A percentile compares a stretch with the other conserved stretches of the same genome.
phyloP scores from a whole-genome alignment of 106 monocot genomes.

The Dioscorea zingiberensis region DNA sequence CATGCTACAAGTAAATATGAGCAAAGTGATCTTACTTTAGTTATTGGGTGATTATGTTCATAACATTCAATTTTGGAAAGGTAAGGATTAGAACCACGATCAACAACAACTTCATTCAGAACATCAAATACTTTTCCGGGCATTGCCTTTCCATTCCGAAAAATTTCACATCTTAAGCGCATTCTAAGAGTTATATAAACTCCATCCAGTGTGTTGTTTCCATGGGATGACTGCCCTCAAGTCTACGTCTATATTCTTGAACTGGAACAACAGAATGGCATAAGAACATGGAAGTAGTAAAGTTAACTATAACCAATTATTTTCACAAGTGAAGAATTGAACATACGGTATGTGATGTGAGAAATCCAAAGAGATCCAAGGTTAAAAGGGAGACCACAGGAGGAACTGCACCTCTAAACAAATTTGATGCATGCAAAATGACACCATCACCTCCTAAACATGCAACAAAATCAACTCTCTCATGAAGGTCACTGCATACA shows the following conservation, averaged over 20 bases:
- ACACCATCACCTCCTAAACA: constrained; percentile 99
- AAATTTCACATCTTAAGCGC: constrained; percentile 88
- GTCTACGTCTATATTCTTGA: constrained; percentile 69
- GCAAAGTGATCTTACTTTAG: constrained; percentile 57
- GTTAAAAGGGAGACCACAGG: constrained; percentile 98
- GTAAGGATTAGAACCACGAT: constrained; percentile 97
- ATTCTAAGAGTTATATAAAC: constrained; percentile 97
- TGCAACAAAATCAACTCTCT: constrained; percentile 95
- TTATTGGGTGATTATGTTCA: constrained; percentile 88
- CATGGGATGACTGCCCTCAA: constrained; percentile 88
- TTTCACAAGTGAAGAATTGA: constrained; percentile 5
- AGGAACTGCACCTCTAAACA: constrained; percentile 96
- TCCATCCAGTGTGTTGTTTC: constrained; percentile 84
- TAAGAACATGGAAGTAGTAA: not conserved
- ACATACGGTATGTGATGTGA: constrained; percentile 87
- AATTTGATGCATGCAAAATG: constrained; percentile 93
- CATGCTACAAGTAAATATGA: not conserved
- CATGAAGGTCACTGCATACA: constrained; percentile 88
- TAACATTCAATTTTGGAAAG: constrained; percentile 99
- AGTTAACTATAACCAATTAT: not conserved
- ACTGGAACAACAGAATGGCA: constrained; percentile 39
- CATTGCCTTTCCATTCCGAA: constrained; percentile 81
- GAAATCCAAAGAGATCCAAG: constrained; percentile 98
- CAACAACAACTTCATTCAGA: constrained; percentile 96
- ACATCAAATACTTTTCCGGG: constrained; percentile 97